phyloP scores from a whole-genome alignment of 1,284 basidiomycete species.

The Tilletia walkeri region DNA sequence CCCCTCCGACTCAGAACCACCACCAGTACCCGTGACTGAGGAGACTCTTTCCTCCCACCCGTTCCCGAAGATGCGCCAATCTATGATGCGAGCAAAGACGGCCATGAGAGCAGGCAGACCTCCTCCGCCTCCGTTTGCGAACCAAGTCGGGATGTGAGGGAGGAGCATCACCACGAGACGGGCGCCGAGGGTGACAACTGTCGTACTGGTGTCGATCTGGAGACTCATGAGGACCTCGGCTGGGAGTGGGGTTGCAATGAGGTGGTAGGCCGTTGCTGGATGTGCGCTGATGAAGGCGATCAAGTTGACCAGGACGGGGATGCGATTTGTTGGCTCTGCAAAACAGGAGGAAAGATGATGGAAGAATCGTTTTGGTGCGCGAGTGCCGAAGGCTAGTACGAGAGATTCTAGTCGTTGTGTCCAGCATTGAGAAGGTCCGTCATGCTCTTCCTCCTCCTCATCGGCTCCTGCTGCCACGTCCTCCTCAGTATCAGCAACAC shows the following conservation, averaged over 20 bases:
- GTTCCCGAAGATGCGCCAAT: conserved; percentile 39
- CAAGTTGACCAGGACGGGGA: conserved; percentile 46
- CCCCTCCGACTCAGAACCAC: neutral
- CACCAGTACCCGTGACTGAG: conserved; percentile 19
- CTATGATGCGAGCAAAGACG: conserved; percentile 49
- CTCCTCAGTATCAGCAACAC: conserved; percentile 19
- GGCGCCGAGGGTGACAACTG: conserved; percentile 40
- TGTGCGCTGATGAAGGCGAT: conserved; percentile 47
- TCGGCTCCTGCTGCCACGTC: conserved; percentile 4
- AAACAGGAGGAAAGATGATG: conserved; percentile 45
- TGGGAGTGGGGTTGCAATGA: conserved; percentile 46
- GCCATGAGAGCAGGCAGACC: conserved; percentile 43
- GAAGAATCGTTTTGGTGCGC: conserved; percentile 48
- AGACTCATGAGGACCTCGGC: conserved; percentile 38
- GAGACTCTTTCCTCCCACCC: conserved; percentile 41
- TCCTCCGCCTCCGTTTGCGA: conserved; percentile 44
- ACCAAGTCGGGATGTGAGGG: conserved; percentile 51
- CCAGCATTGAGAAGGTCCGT: conserved; percentile 25
- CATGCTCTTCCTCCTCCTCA: conserved; percentile 19
- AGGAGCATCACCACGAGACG: conserved; percentile 50
- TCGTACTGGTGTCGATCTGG: conserved; percentile 45
- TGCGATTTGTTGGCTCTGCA: conserved; percentile 30
- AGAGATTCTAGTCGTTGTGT: conserved; percentile 45
- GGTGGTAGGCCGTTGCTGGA: conserved; percentile 47
- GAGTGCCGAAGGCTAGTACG: conserved; percentile 40